Conservation (phyloP, 1,284 basidiomycete species). For the Flammula alnicola region DNA sequence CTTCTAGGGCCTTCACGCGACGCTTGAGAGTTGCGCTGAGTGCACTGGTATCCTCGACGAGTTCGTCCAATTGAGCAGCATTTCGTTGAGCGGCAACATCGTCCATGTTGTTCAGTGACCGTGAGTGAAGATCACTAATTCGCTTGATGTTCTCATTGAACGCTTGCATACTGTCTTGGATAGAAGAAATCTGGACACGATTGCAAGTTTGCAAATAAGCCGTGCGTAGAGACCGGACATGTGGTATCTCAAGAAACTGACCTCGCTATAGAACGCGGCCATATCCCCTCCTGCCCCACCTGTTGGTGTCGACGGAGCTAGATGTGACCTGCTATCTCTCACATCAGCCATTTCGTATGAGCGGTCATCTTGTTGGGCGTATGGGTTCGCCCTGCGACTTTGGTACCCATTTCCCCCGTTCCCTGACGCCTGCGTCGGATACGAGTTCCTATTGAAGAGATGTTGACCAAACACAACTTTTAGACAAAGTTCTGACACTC, state of each 20-base stretch:
- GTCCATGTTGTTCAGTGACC: constrained; percentile 80
- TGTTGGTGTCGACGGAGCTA: constrained; percentile 39
- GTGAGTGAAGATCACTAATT: constrained; percentile 75
- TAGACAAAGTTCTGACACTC: constrained; percentile 30
- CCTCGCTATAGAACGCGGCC: constrained; percentile 78
- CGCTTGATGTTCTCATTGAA: constrained; percentile 75
- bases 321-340: constrained; percentile 58
- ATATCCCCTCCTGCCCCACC: constrained; percentile 56
- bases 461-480: background rate
- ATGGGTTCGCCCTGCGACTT: constrained; percentile 60
- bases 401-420: constrained; percentile 46
- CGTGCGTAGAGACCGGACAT: background rate
- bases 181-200: constrained; percentile 60
- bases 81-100: constrained; percentile 68
- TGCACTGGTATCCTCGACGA: constrained; percentile 79
- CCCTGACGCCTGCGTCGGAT: constrained; percentile 67
- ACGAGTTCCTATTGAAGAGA: constrained; percentile 52
- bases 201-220: constrained; percentile 3
- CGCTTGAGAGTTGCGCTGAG: constrained; percentile 78
- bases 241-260: constrained; percentile 43
- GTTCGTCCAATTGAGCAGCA: constrained; percentile 68
- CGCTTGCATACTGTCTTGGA: constrained; percentile 72
- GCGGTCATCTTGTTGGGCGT: constrained; percentile 65
- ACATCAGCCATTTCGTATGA: constrained; percentile 75
- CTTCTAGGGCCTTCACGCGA: constrained; percentile 80